Percentiles rank a stretch among this genome's conserved stretches.
phyloP scores from a whole-genome alignment of 2,329 filamentous ascomycete genomes.

The Pseudogymnoascus sp. region DNA sequence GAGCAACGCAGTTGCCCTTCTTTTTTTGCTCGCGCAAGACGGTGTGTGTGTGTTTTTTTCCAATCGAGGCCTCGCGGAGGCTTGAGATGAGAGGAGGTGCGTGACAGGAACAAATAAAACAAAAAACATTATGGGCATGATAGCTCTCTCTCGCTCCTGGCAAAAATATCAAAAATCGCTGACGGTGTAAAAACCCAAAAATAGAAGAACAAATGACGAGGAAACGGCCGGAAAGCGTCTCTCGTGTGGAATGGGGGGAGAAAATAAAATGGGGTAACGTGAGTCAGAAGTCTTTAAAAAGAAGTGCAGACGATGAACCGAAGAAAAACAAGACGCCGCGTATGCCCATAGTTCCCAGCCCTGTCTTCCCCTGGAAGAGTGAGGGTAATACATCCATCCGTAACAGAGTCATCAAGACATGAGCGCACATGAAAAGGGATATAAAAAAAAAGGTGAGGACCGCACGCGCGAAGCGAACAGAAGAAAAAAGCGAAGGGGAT shows the following conservation, averaged over 20 bases:
- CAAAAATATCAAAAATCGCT: neutral
- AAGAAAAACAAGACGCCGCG: neutral
- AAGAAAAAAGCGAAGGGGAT: neutral
- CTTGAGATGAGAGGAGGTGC: neutral
- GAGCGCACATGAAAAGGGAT: neutral
- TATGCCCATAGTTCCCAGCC: neutral
- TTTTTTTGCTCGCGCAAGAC: neutral
- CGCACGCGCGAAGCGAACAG: neutral
- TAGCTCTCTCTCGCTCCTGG: neutral
- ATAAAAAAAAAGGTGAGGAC: neutral
- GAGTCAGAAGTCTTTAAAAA: constrained; percentile 6
- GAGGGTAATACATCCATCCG: neutral
- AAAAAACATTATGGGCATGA: neutral
- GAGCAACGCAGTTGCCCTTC: neutral
- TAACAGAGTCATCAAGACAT: neutral
- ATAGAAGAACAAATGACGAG: neutral
- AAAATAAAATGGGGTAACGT: neutral
- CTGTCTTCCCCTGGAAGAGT: neutral
- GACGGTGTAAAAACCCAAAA: neutral
- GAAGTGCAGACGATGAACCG: neutral
- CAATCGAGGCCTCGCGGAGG: neutral
- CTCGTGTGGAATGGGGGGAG: neutral
- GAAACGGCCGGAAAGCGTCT: neutral
- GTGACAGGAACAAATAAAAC: neutral
- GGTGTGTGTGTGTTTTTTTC: neutral